Evolutionary conservation across 345 rosid genomes (phyloP), one percentile per base, ranked within the genome.

Genomic region (Toxicodendron radicans): DNA sequence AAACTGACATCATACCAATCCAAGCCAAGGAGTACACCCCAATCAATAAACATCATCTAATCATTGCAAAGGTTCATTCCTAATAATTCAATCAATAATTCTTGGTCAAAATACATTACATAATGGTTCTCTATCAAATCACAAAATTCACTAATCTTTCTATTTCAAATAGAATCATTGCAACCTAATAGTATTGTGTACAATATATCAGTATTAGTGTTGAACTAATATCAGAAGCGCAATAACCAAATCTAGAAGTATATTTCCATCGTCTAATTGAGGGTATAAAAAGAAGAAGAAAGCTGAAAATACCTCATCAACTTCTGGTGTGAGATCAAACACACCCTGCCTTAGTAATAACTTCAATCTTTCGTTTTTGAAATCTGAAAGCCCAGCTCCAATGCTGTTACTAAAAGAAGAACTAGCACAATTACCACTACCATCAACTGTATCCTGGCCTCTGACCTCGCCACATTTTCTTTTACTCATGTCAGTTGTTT

Each of bases 281-380:
- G 52, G n/a, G 58, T 56, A 49, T 3, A 8, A 66, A 68, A 60
- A 27, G 49, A 32, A 52, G 58, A 11, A 57, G n/a, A 32, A 56
- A 64, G 51, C 49, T 13, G 35, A 20, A 62, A 3, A 45, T 70
- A 91, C 96, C 92, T 89, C 89, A 46, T 86, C 83, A 78, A 86
- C 86, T 79, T 86, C 85, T 1, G 74, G 82, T 18, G 81, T 71
- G 59, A 89, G 82, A 72, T 73, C 75, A 57, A 61, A 77, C 27
- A 83, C 83, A 21, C 86, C 79, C 58, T 80, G 85, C 75, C 80
- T 81, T 69, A 89, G 83, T 77, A 87, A 72, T 1, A 77, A 73
- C 79, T 80, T 82, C 80, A 91, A 68, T 69, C 84, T 81, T 72
- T 80, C 85, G 56, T 64, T 79, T 78, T 67, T 84, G 41, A 61